Base-by-base conservation (phyloP, 331 rosid species). In the Quercus tomentella region DNA sequence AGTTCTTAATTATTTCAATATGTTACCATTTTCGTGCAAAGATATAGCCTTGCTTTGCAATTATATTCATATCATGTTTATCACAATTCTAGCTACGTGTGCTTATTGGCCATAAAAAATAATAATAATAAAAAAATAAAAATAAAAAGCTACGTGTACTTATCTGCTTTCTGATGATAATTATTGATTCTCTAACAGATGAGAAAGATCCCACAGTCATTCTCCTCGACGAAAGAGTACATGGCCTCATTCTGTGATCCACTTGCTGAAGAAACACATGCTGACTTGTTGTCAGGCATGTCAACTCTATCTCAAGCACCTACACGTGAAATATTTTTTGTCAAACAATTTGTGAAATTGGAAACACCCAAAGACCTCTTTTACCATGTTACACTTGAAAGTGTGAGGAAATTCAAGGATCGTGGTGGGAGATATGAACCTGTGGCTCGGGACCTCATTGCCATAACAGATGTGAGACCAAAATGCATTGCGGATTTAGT, bases 221-320 rank as follows among this genome's bases (percentile, higher is more conserved):
- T 91, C 69, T 18, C 7, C 10, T 82, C 89, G 1, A 17, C 18
- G 35, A 11, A 61, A 5, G 43, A 81, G 2, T 87, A 87, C 84
- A 10, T 75, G 86, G 67, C 70, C 14, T 81, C 93, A 4, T 89
- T 89, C 77, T 41, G 82, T 55, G 81, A 77, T 68, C 58, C 86
- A 71, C 77, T 88, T 41, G 56, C 85, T 37, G 93, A 89, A 74
- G 97, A 91, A 83, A 86, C 91, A 14, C 97, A 75, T 14, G 70
- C 84, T 67, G 91, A 91, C 41, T 61, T 91, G 55, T 70, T 20
- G 7, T 82, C 89, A 16, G 61, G 79, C 76, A 30, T 89, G 68
- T n/a, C 0, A 3, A 11, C n/a, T 1, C 73, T 89, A 31, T 70
- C 85, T 2, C 78, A 20, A 45, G 82, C 92, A 4, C 83, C 91